Conservation (phyloP, 768 basidiomycete species). For the Hortiboletus campestris region DNA sequence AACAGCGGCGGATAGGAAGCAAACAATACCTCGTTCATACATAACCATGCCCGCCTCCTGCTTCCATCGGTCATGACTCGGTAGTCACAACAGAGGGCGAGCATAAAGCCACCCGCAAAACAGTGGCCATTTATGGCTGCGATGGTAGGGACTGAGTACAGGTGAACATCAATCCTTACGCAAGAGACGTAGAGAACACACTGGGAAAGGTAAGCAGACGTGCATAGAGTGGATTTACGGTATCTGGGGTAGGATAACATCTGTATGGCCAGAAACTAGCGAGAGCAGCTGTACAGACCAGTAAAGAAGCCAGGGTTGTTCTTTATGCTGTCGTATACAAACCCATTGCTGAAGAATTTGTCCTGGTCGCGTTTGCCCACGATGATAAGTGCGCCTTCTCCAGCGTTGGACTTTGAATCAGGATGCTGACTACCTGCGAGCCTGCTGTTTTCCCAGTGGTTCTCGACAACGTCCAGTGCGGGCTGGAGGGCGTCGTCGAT, state of each 20-base stretch:
- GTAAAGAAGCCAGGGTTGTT: slow-evolving; percentile 63
- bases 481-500: slow-evolving; percentile 62
- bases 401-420: slow-evolving; percentile 33
- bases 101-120: slow-evolving; percentile 80
- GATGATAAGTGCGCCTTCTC: slow-evolving; percentile 71
- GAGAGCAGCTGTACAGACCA: slow-evolving; percentile 38
- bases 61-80: slow-evolving; percentile 84
- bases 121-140: slow-evolving; percentile 84
- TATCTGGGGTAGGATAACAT: slow-evolving; percentile 41
- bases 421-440: slow-evolving; percentile 42
- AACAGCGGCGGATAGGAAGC: not conserved
- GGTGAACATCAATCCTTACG: not conserved
- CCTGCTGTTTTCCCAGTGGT: slow-evolving; percentile 62
- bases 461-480: slow-evolving; percentile 70
- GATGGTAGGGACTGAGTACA: slow-evolving; percentile 64
- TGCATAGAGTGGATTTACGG: slow-evolving; percentile 69
- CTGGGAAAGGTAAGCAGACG: slow-evolving; percentile 77
- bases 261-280: not conserved
- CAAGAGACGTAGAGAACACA: slow-evolving; percentile 34
- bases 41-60: slow-evolving; percentile 76
- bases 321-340: slow-evolving; percentile 56
- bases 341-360: slow-evolving; percentile 88
- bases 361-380: slow-evolving; percentile 73
- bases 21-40: slow-evolving; percentile 81
- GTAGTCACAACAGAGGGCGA: slow-evolving; percentile 83